Base-by-base conservation (phyloP, 495 filamentous ascomycete species). In the Tetracladium marchalianum region DNA sequence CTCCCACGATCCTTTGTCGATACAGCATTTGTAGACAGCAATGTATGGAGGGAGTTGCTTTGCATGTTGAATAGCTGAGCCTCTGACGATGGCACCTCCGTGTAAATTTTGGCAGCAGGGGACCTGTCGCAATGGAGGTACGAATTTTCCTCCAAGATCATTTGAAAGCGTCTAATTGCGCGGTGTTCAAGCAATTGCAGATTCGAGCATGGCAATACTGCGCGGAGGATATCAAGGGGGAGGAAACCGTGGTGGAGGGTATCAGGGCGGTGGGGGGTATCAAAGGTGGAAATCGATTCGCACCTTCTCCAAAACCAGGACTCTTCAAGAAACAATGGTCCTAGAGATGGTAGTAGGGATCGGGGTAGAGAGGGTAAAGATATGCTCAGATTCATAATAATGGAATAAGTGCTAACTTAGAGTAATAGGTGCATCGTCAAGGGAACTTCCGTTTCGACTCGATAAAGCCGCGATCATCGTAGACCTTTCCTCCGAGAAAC, bases 71-170 rank as follows among this genome's bases (percentile, higher is more conserved):
- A 13, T 31, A 31, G 33, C 27, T 32, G 9, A 24, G 51, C 35
- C n/a, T n/a, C n/a, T 35, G 44, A 50, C 32, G 0, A 83, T 83
- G 80, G 54, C 61, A 4, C 63, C 13, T 41, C 12, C 88, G 52
- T 94, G 87, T 70, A 72, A 57, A 33, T 90, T 77, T 59, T 94
- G 70, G 56, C 77, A 77, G 61, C 76, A 80, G 61, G 85, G 84
- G 37, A 71, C 73, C 42, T 94, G 87, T 70, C 79, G 69, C 55
- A 82, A 72, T 57, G 87, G 87, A 64, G 59, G 73, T 77, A 66
- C 34, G 66, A n/a, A 27, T 12, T 49, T 22, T 16, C 10, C 18
- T 11, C 15, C 18, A 11, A 9, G 5, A n/a, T n/a, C 11, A 17
- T 36, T 9, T 13, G 11, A 15, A 32, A 40, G 39, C 52, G 55